Conservation (phyloP, 2,329 filamentous ascomycete species). For the Furcasterigmium furcatum region DNA sequence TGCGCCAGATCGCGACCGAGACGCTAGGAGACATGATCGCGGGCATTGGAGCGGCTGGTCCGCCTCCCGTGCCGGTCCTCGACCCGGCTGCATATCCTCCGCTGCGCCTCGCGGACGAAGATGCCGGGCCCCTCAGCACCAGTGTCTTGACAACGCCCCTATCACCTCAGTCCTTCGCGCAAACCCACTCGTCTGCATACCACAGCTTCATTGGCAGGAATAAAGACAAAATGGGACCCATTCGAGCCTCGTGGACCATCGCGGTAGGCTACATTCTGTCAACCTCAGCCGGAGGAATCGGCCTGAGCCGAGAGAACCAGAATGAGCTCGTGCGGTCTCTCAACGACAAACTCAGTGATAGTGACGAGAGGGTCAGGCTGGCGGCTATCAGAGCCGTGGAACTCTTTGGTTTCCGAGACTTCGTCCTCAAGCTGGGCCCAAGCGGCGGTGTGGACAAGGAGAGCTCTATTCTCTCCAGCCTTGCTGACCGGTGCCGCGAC, state of each 20-base stretch:
- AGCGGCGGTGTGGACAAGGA: constrained; percentile 72
- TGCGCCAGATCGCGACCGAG: constrained; percentile 86
- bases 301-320: constrained; percentile 81
- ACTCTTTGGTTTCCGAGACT: constrained; percentile 74
- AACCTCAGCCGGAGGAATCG: constrained; percentile 89
- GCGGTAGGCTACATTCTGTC: constrained; percentile 80
- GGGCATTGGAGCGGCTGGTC: constrained; percentile 87
- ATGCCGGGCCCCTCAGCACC: constrained; percentile 39
- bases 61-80: constrained; percentile 67
- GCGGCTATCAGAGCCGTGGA: constrained; percentile 85
- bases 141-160: constrained; percentile 77
- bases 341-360: constrained; percentile 78
- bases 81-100: constrained; percentile 87
- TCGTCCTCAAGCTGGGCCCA: constrained; percentile 77
- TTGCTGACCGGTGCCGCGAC: constrained; percentile 88
- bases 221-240: constrained; percentile 80
- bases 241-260: constrained; percentile 83
- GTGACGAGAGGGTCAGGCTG: constrained; percentile 86
- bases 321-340: constrained; percentile 69
- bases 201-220: constrained; percentile 80
- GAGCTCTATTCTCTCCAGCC: constrained; percentile 74
- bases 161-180: constrained; percentile 85
- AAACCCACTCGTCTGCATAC: constrained; percentile 75
- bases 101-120: constrained; percentile 59
- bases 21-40: constrained; percentile 94